These are phyloP conservation scores for Trypanosoma theileri DNA, from an alignment of 208 protist species.

Conservation along the genomic window DNA sequence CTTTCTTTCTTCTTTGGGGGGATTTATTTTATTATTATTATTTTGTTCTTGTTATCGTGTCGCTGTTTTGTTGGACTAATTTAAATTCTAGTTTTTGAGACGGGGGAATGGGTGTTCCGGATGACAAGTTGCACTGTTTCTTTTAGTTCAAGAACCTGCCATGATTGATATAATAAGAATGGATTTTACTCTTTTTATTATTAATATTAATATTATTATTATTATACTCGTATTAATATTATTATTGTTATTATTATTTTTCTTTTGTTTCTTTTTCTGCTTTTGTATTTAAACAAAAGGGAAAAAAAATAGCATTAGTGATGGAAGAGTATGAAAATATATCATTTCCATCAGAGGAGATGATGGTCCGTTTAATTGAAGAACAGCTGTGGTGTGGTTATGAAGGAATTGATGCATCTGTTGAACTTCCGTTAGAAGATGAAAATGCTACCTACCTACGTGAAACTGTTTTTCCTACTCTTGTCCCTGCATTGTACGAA, in stretches of 20 bases:
- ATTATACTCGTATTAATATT: slow-evolving; percentile 10
- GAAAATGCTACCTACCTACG: slow-evolving; percentile 55
- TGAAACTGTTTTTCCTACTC: slow-evolving; percentile 72
- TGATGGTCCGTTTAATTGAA: slow-evolving; percentile 72
- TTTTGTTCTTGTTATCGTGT: no score
- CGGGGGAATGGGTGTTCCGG: no score
- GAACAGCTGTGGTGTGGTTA: slow-evolving; percentile 68
- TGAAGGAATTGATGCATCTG: slow-evolving; percentile 12
- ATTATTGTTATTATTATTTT: slow-evolving; percentile 20
- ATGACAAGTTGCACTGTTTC: no score
- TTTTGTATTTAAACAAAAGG: slow-evolving; percentile 12
- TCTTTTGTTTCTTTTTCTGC: not conserved
- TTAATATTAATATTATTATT: no score
- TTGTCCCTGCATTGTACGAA: slow-evolving; percentile 70
- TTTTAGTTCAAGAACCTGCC: no score
- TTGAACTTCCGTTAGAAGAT: slow-evolving; percentile 20
- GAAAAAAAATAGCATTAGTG: slow-evolving; percentile 18
- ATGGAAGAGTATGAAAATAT: slow-evolving; percentile 28
- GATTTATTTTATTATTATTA: no score
- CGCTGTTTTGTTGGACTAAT: no score
- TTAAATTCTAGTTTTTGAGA: no score
- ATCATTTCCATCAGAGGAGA: slow-evolving; percentile 27
- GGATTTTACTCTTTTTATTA: no score
- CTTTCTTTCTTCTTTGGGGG: no score
- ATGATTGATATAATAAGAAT: no score